phyloP scores from a whole-genome alignment of 345 rosid genomes.

The Eucalyptus coolabah region DNA sequence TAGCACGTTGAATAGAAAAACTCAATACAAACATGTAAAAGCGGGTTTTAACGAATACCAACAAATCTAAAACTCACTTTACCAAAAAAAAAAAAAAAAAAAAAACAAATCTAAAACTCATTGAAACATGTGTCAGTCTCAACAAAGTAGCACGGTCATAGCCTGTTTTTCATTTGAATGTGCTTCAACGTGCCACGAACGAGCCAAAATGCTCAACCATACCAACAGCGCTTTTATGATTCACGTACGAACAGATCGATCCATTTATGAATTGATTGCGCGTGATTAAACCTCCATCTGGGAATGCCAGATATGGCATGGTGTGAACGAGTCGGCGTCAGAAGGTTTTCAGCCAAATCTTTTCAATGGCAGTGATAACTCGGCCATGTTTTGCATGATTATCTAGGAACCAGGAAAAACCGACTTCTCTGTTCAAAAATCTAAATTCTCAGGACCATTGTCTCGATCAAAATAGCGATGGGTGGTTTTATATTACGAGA shows the following conservation, averaged over 20 bases:
- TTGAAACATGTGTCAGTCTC: background rate
- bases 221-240: background rate
- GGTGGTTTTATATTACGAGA: background rate
- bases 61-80: background rate
- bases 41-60: fast-evolving
- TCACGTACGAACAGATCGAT: background rate
- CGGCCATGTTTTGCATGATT: background rate
- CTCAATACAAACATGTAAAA: too few relatives aligned
- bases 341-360: background rate
- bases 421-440: background rate
- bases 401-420: background rate
- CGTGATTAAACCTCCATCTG: background rate
- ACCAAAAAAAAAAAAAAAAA: too few relatives aligned
- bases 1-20: too few relatives aligned
- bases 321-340: too few relatives aligned
- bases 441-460: background rate
- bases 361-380: background rate
- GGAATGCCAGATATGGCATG: background rate
- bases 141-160: background rate
- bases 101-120: background rate
- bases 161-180: background rate
- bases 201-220: background rate
- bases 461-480: background rate
- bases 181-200: background rate
- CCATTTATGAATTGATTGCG: background rate